Evolutionary conservation across 2,329 filamentous ascomycete species (phyloP).

Genomic region (Ascochyta lentis): DNA sequence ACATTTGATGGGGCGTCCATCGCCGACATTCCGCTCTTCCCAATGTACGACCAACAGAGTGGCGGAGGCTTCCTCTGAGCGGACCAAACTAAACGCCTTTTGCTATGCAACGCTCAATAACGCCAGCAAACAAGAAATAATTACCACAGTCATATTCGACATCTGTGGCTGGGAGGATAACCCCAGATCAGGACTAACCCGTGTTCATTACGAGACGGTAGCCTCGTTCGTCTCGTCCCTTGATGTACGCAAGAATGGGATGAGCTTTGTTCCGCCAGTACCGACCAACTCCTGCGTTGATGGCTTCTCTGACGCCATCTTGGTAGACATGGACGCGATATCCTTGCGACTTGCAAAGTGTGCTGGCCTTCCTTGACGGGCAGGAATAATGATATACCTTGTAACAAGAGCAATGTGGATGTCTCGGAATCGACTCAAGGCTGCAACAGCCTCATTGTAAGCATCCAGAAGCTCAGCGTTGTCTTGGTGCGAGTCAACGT

Average conservation of each 20-base stretch:
- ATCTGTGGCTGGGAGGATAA: background rate
- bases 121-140: background rate
- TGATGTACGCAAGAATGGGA: conserved; percentile 61
- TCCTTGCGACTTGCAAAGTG: conserved; percentile 42
- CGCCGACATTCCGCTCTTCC: conserved; percentile 42
- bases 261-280: conserved; percentile 61
- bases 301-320: conserved; percentile 40
- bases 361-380: conserved; percentile 34
- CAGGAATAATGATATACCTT: conserved; percentile 59
- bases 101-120: conserved; percentile 1
- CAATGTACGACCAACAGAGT: conserved; percentile 38
- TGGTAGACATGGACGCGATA: conserved; percentile 56
- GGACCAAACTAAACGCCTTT: conserved; percentile 2
- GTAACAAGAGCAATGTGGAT: conserved; percentile 62
- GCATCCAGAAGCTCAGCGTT: conserved; percentile 49
- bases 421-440: conserved; percentile 57
- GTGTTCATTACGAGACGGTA: conserved; percentile 25
- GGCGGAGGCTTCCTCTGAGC: conserved; percentile 18
- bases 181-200: background rate
- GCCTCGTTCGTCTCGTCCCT: conserved; percentile 59
- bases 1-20: conserved; percentile 38
- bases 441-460: conserved; percentile 56
- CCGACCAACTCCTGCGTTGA: conserved; percentile 53
- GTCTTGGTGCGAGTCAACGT: conserved; percentile 46
- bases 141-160: background rate